Evolutionary conservation across 2,329 filamentous ascomycete genomes (phyloP).

Genomic region (Corynespora cassiicola): DNA sequence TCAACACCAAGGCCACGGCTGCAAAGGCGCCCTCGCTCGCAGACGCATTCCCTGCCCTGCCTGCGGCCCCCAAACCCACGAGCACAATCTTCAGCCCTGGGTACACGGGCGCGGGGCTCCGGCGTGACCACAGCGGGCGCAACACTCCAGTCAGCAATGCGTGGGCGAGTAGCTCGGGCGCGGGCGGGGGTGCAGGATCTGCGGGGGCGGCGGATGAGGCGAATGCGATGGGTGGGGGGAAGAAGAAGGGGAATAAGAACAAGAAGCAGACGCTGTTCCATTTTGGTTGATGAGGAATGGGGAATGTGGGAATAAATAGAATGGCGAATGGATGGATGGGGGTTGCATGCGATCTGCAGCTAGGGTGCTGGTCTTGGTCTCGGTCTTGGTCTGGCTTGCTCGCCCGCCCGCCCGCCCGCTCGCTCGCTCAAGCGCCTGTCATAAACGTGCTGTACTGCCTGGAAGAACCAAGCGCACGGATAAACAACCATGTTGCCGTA

Average conservation of each 20-base stretch:
- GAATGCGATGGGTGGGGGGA: slow-evolving; percentile 34
- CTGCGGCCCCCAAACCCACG: slow-evolving; percentile 74
- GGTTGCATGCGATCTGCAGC: too few relatives aligned
- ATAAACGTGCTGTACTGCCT: too few relatives aligned
- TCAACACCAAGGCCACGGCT: slow-evolving; percentile 32
- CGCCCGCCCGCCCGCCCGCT: too few relatives aligned
- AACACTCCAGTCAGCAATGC: slow-evolving; percentile 46
- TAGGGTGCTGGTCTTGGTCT: too few relatives aligned
- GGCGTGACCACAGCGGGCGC: slow-evolving; percentile 50
- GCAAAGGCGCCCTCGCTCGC: slow-evolving; percentile 16
- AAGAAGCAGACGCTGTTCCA: slow-evolving; percentile 60
- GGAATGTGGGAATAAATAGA: too few relatives aligned
- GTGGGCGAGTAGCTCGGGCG: too few relatives aligned
- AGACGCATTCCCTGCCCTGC: slow-evolving; percentile 83
- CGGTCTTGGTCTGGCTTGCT: too few relatives aligned
- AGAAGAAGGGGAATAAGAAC: slow-evolving; percentile 57
- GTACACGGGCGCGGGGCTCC: slow-evolving; percentile 53
- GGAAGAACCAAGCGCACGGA: too few relatives aligned
- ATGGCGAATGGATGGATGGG: too few relatives aligned
- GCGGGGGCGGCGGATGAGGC: slow-evolving; percentile 23
- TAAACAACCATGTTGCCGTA: too few relatives aligned
- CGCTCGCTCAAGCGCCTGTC: too few relatives aligned
- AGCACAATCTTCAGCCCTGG: slow-evolving; percentile 60
- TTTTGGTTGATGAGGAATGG: slow-evolving; percentile 47
- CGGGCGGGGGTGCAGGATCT: slow-evolving; percentile 29